Base-by-base conservation (phyloP, 805 yeast genomes). In the Torulaspora delbrueckii region DNA sequence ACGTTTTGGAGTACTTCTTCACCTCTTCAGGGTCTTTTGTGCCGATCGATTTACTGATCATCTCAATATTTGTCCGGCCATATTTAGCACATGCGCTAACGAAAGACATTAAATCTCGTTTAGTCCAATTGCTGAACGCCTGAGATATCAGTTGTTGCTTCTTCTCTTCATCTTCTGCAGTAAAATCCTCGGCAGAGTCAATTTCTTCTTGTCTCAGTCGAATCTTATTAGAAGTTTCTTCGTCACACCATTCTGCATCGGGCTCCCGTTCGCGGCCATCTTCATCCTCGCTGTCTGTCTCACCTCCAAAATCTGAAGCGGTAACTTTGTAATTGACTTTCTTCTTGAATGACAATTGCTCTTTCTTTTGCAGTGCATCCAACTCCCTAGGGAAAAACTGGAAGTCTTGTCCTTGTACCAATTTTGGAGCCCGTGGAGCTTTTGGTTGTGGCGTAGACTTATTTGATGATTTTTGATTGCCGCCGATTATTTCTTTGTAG, bases 21-120 rank as follows among this genome's bases (percentile, higher is more conserved):
- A 86, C 82, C 37, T 84, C 91, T 16, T 77, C 81, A 0, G 62
- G 60, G 0, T 77, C 69, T 54, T 84, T 82, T 26, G 76, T 74
- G 12, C 79, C 79, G 44, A 84, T 67, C 10, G 79, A 75, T 22
- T 69, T 62, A 1, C 84, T 71, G 32, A 86, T 83, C 37, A 69
- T 62, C 8, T 60, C 66, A 45, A 68, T 71, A 30, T 76, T 70
- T 8, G 72, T 68, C 37, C 86, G 71, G 0, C 95, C 93, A 60
- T 69, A 77, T 50, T 76, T 81, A 1, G 86, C 86, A 58, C 81
- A 74, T 8, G 81, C 81, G 56, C 82, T 89, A 34, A 85, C 72
- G 55, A 81, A 84, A 43, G 79, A 77, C 34, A 86, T 76, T 55
- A 85, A 83, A 57, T 86, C 95, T 48, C 93, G 73, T 60, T 83